Base-by-base conservation (phyloP, 1,284 basidiomycete species). In the Leccinum pallidistipes region DNA sequence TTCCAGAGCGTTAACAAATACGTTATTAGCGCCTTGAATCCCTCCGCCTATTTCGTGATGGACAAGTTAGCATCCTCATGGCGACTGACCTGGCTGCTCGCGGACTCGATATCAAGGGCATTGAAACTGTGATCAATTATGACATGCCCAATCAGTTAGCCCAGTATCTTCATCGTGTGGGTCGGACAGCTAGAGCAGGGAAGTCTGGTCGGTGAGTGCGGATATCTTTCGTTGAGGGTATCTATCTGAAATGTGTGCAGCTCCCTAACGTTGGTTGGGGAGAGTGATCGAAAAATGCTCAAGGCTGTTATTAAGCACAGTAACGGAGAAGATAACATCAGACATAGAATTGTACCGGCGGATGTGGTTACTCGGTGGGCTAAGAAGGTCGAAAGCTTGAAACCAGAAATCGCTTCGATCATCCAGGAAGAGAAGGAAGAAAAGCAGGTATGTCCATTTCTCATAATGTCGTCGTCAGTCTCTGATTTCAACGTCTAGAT, bases 51-150 rank as follows among this genome's bases (percentile, higher is more conserved):
- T 99, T 98, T 80, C 90, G 94, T 61, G 91, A 94, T 64, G 90
- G 93, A 31, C 76, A 83, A 49, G 91, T 92, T 38, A 92, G 95
- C 74, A 98, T 89, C 76, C 81, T 99, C 8, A 90, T 98, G 81
- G 96, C 96, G 1, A 99, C 97, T 1, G 97, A 98, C 76, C 82
- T 99, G 21, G 97, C 97, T 27, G 93, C 94, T 64, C 90, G 96
- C 68, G 96, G 96, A 77, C 82, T 98, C 34, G 96, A 98, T 78
- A 98, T 98, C 79, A 97, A 96, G 71, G 96, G 95, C 18, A 91
- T 98, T n/a, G 92, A 97, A 72, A 96, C 94, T 0, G 94, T 98
- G 61, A 94, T 98, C 74, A 98, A 98, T 77, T 98, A 95, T 74
- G 96, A 98, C 76, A 97, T 98, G 96, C 96, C 97, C 3, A 86